Conservation (phyloP, 208 protist genomes). For the Trypanosoma cruzi region DNA sequence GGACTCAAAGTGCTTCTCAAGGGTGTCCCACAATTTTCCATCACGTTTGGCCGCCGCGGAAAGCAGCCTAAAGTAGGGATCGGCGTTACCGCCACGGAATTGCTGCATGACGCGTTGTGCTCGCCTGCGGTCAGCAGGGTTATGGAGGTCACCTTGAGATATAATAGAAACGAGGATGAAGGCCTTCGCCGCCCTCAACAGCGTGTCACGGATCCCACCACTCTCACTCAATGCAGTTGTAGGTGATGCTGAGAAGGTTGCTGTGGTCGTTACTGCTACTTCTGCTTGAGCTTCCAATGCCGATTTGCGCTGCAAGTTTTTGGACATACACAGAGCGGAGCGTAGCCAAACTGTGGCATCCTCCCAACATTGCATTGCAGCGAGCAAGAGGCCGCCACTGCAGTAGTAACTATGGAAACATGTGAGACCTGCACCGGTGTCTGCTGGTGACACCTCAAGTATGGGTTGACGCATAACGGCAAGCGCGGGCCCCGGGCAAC, state of each 20-base stretch:
- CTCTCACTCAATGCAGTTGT: neutral
- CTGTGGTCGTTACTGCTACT: neutral
- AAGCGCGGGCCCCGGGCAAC: slow-evolving; percentile 34
- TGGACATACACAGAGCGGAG: neutral
- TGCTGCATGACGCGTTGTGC: slow-evolving; percentile 23
- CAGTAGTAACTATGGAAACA: slow-evolving; percentile 55
- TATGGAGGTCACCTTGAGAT: slow-evolving; percentile 9
- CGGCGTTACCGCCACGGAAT: slow-evolving; percentile 12
- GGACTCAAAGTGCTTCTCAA: slow-evolving; percentile 10
- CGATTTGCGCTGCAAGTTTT: neutral
- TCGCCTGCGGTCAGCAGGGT: slow-evolving; percentile 13
- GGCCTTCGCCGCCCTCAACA: slow-evolving; percentile 28
- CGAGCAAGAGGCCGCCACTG: slow-evolving; percentile 48
- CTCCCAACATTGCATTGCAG: slow-evolving; percentile 32
- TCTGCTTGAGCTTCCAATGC: neutral
- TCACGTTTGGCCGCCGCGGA: slow-evolving; percentile 23
- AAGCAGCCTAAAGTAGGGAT: slow-evolving; percentile 25
- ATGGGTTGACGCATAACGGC: slow-evolving; percentile 40
- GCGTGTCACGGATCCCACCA: neutral
- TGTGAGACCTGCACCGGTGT: slow-evolving; percentile 38
- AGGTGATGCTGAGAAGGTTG: neutral
- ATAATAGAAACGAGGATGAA: slow-evolving; percentile 30
- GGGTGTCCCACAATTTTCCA: slow-evolving; percentile 19
- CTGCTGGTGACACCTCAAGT: slow-evolving; percentile 25
- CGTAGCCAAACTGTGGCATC: slow-evolving; percentile 40